Evolutionary conservation across 1,284 basidiomycete genomes (phyloP).

Genomic region (Farysia itapuensis): DNA sequence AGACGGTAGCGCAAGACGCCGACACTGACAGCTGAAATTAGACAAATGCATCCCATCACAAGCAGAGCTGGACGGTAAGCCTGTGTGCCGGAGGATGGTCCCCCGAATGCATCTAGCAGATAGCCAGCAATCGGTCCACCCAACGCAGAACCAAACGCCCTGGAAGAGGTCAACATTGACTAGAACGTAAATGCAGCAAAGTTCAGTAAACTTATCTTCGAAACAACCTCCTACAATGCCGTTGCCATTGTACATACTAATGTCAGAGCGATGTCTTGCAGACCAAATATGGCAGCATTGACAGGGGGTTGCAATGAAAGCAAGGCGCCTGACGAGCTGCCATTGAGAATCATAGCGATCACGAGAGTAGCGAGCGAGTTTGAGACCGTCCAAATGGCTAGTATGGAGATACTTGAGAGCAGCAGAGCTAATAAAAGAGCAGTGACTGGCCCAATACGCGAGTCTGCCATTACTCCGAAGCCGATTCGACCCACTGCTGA

Average conservation of each 20-base stretch:
- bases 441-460: constrained; percentile 34
- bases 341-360: constrained; percentile 40
- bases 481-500: constrained; percentile 30
- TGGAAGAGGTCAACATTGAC: constrained; percentile 34
- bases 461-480: constrained; percentile 40
- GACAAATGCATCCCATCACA: constrained; percentile 29
- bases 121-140: constrained; percentile 38
- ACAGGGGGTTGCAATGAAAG: constrained; percentile 39
- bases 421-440: constrained; percentile 23
- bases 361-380: constrained; percentile 21
- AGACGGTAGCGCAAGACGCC: constrained; percentile 9
- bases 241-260: constrained; percentile 32
- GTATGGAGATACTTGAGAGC: constrained; percentile 23
- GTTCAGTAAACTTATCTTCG: no score
- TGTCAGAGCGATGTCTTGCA: constrained; percentile 26
- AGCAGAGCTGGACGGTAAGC: constrained; percentile 32
- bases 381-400: constrained; percentile 37
- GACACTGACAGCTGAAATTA: constrained; percentile 23
- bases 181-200: constrained; percentile 1
- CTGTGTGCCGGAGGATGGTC: constrained; percentile 15
- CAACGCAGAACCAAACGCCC: constrained; percentile 32
- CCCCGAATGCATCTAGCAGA: constrained; percentile 36
- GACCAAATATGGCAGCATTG: constrained; percentile 38
- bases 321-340: constrained; percentile 32
- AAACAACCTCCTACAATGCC: no score